Base-by-base conservation (phyloP, 225 moss, liverwort and hornwort genomes). In the Antitrichia curtipendula region DNA sequence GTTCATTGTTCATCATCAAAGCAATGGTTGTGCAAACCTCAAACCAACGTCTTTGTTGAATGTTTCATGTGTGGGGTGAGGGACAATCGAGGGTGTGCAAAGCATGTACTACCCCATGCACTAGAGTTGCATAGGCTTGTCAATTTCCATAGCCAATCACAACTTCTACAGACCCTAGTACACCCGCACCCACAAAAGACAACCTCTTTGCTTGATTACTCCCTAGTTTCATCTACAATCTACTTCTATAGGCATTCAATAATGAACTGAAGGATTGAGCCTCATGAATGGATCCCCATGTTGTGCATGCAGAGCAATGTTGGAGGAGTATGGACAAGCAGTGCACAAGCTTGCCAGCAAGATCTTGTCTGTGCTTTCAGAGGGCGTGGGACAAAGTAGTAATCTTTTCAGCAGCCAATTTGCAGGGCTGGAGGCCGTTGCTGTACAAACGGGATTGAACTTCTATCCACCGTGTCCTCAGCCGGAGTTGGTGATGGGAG, bases 141-240 rank as follows among this genome's bases (percentile, higher is more conserved):
- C n/a, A 65, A n/a, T n/a, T 21, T 21, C 4, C 20, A 21, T 65
- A 3, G 11, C 6, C 20, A n/a, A 65, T 65, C 1, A 20, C 11
- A 65, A 65, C 11, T 66, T 12, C 21, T 22, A 12, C 12, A 66
- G 2, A n/a, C 7, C 22, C 22, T 66, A 22, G 7, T 10, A 7
- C n/a, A n/a, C 21, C 2, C 0, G 3, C n/a, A n/a, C 21, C 2
- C 0, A 3, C 2, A 66, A 2, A 66, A 66, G n/a, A 66, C 9
- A 22, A 66, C 4, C 7, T 21, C 22, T n/a, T 66, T n/a, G 7
- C n/a, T n/a, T 66, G n/a, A n/a, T n/a, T 66, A 22, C 7, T n/a
- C 64, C 19, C 5, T 7, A 34, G 4, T 64, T 18, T 64, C 64
- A 64, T n/a, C n/a, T 21, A 21, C 7, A n/a, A 2, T n/a, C 4